These are phyloP conservation scores for Clonostachys rhizophaga DNA, from an alignment of 2,329 filamentous ascomycete species.

Conservation along the genomic window DNA sequence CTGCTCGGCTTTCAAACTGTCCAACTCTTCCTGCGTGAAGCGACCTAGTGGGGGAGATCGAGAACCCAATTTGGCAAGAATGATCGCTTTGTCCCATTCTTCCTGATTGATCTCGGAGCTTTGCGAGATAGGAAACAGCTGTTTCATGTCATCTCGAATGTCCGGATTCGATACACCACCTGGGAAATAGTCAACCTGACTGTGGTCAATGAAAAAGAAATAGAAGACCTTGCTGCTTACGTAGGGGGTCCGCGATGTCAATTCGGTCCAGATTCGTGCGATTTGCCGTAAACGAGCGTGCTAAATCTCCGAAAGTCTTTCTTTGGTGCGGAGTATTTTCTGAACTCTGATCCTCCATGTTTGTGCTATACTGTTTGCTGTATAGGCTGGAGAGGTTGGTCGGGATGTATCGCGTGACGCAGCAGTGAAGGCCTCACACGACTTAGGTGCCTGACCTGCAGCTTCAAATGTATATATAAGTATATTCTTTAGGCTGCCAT, in stretches of 20 bases:
- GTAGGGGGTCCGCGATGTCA: neutral
- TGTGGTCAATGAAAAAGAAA: neutral
- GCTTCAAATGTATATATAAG: too few species aligned
- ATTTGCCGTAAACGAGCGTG: neutral
- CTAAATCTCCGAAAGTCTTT: too few species aligned
- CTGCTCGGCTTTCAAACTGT: conserved; percentile 19
- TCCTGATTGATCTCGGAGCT: too few species aligned
- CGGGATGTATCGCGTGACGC: too few species aligned
- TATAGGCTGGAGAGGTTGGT: too few species aligned
- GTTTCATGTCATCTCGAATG: neutral
- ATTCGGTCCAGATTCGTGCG: neutral
- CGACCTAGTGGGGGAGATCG: conserved; percentile 3
- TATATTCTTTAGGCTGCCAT: too few species aligned
- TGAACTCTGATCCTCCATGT: too few species aligned
- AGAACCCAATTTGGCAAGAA: neutral
- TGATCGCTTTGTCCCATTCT: conserved; percentile 1
- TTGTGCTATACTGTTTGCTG: too few species aligned
- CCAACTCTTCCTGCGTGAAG: conserved; percentile 15
- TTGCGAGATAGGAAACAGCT: too few species aligned
- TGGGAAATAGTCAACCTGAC: neutral
- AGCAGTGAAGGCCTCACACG: too few species aligned
- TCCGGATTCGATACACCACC: neutral
- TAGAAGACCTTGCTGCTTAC: neutral
- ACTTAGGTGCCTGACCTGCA: too few species aligned
- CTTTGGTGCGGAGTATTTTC: too few species aligned